These are phyloP conservation scores for Lomentospora prolificans DNA, from an alignment of 2,329 filamentous ascomycete genomes.

Conservation along the genomic window DNA sequence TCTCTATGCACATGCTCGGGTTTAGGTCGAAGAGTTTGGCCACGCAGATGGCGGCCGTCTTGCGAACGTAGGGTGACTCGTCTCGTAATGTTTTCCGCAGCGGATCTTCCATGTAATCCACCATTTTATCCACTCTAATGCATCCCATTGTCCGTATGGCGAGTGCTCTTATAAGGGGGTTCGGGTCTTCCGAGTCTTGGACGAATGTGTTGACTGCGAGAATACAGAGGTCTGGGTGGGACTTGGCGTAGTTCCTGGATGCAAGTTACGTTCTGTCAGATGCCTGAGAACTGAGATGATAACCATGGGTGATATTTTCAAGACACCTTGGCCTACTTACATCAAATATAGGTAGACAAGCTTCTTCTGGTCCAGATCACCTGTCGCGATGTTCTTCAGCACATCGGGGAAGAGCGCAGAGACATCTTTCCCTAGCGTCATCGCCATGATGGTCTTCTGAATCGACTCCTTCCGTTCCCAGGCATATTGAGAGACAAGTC, in stretches of 20 bases:
- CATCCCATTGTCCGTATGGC: slow-evolving; percentile 98
- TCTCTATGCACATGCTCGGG: slow-evolving; percentile 84
- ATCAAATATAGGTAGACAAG: slow-evolving; percentile 97
- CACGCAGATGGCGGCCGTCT: slow-evolving; percentile 95
- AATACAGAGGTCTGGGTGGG: slow-evolving; percentile 95
- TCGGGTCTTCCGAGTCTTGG: slow-evolving; percentile 97
- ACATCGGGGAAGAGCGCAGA: slow-evolving; percentile 96
- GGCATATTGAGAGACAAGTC: slow-evolving; percentile 95
- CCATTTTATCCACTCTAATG: slow-evolving; percentile 97
- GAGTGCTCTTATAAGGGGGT: slow-evolving; percentile 86
- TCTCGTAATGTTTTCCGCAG: slow-evolving; percentile 91
- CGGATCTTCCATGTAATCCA: slow-evolving; percentile 99
- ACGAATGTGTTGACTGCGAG: slow-evolving; percentile 98
- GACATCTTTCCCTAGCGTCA: slow-evolving; percentile 98
- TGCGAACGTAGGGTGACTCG: slow-evolving; percentile 96
- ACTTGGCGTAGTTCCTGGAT: slow-evolving; percentile 94
- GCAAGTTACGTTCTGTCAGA: background rate
- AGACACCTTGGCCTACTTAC: slow-evolving; percentile 37
- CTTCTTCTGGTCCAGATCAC: slow-evolving; percentile 96
- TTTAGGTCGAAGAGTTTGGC: slow-evolving; percentile 97
- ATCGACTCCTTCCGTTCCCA: slow-evolving; percentile 99
- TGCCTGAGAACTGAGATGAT: background rate
- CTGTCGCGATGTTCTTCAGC: slow-evolving; percentile 95
- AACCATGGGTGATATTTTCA: background rate
- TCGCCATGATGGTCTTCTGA: slow-evolving; percentile 99